These are phyloP conservation scores for Castanospermum australe DNA, from an alignment of 306 rosid species.

Conservation along the genomic window DNA sequence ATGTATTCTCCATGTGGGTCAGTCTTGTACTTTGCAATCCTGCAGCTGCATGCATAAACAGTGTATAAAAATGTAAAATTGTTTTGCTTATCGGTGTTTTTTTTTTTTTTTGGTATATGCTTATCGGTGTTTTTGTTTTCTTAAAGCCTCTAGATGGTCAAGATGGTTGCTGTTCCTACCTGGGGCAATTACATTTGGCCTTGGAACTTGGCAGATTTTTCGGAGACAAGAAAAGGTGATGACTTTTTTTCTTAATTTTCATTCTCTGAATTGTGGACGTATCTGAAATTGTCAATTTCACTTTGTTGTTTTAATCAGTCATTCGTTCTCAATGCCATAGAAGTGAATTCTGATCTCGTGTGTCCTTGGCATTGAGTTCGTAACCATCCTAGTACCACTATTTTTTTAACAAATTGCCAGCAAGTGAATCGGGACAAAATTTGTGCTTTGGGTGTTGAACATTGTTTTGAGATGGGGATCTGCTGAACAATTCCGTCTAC, in stretches of 20 bases:
- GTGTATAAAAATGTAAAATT: neutral
- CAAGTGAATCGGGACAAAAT: neutral
- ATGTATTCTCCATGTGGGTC: neutral
- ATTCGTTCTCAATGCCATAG: too few species aligned
- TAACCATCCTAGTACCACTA: neutral
- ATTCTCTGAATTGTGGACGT: neutral
- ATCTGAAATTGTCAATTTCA: neutral
- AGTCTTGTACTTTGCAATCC: neutral
- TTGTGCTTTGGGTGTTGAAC: too few species aligned
- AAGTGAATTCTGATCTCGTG: neutral
- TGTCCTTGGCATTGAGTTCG: neutral
- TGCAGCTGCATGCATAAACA: neutral
- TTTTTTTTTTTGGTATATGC: neutral
- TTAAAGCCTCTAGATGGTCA: conserved; percentile 33
- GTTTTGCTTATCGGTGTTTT: neutral
- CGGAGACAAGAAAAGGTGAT: conserved; percentile 65
- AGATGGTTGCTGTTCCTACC: conserved; percentile 58
- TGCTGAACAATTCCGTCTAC: neutral
- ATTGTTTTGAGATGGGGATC: neutral
- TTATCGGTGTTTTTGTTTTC: neutral
- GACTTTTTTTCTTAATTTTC: neutral
- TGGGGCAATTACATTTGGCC: conserved; percentile 68
- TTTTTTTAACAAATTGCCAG: too few species aligned
- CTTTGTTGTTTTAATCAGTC: neutral
- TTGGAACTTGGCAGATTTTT: conserved; percentile 73